These are phyloP conservation scores for Oryza officinalis DNA, from an alignment of 176 grass and related monocot genomes.

Conservation along the genomic window DNA sequence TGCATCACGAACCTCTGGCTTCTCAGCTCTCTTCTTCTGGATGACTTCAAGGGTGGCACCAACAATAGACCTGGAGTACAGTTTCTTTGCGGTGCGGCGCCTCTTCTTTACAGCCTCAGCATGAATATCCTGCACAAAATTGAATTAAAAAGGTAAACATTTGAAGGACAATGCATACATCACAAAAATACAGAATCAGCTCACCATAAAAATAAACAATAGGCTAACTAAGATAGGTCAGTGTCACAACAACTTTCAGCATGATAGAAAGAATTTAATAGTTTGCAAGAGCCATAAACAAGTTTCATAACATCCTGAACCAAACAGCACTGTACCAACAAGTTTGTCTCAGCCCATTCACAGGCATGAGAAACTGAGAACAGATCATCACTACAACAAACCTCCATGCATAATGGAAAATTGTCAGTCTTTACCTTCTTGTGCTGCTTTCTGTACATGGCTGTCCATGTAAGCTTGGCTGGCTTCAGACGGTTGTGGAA, in stretches of 20 bases:
- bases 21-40: conserved; percentile 48
- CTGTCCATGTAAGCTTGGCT: conserved; percentile 45
- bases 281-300: background rate
- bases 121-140: conserved; percentile 30
- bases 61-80: conserved; percentile 44
- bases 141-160: background rate
- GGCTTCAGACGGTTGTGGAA: conserved; percentile 46
- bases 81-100: conserved; percentile 44
- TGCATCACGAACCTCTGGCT: conserved; percentile 45
- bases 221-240: background rate
- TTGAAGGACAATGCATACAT: background rate
- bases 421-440: conserved; percentile 14
- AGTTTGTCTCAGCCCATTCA: too few species aligned
- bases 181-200: background rate
- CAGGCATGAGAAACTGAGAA: too few species aligned
- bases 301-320: background rate
- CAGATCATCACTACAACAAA: background rate
- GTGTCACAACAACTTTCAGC: background rate
- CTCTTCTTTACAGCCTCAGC: conserved; percentile 44
- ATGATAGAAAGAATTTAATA: background rate
- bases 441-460: conserved; percentile 46
- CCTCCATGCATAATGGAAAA: background rate
- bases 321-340: background rate
- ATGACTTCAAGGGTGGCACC: conserved; percentile 45
- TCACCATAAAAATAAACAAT: background rate